These are phyloP conservation scores for Zasmidium citrigriseum DNA, from an alignment of 2,329 filamentous ascomycete genomes.

Conservation along the genomic window DNA sequence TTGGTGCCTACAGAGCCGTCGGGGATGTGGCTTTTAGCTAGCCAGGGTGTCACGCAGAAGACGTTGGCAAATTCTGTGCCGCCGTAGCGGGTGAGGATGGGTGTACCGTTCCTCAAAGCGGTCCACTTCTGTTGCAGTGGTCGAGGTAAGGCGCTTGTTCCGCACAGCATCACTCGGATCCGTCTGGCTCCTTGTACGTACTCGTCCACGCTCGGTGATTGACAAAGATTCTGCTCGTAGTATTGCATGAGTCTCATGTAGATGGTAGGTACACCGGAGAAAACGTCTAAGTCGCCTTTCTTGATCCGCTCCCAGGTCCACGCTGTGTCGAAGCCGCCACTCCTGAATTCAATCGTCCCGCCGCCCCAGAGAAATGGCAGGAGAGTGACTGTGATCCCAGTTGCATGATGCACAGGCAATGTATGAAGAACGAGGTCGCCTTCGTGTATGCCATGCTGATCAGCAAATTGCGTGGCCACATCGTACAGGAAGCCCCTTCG, in stretches of 20 bases:
- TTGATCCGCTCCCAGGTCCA: conserved; percentile 52
- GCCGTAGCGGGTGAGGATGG: conserved; percentile 51
- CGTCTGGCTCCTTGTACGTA: conserved; percentile 48
- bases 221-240: conserved; percentile 39
- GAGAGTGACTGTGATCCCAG: conserved; percentile 53
- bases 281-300: conserved; percentile 44
- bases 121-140: conserved; percentile 55
- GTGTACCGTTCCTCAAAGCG: conserved; percentile 41
- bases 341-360: conserved; percentile 50
- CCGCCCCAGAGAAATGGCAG: conserved; percentile 49
- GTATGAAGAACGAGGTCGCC: conserved; percentile 52
- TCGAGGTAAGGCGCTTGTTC: conserved; percentile 51
- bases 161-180: conserved; percentile 46
- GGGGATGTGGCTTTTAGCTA: conserved; percentile 44
- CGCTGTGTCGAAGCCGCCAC: conserved; percentile 43
- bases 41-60: conserved; percentile 41
- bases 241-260: conserved; percentile 52
- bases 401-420: conserved; percentile 53
- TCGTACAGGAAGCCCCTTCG: conserved; percentile 43
- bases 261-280: conserved; percentile 55
- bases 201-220: conserved; percentile 31
- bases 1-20: conserved; percentile 48
- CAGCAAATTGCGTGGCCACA: conserved; percentile 40
- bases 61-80: conserved; percentile 54
- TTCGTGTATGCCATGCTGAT: conserved; percentile 39